Evolutionary conservation across 2,329 filamentous ascomycete genomes (phyloP).

Genomic region (Colletotrichum tanaceti): DNA sequence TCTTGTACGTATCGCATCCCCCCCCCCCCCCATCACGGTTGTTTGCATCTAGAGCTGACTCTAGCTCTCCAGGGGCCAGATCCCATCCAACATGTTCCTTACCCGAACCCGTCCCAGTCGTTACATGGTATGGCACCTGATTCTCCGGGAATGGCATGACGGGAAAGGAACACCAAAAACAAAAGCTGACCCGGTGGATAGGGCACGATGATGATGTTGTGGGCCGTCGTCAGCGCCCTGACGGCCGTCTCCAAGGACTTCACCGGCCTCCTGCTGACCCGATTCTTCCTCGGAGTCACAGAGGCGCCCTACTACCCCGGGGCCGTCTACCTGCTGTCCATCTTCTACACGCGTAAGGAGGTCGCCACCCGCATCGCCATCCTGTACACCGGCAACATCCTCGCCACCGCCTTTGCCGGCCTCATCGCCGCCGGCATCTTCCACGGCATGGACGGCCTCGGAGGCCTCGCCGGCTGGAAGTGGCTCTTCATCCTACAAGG

Average conservation of each 20-base stretch:
- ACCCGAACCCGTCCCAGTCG: conserved; percentile 39
- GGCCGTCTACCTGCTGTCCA: conserved; percentile 64
- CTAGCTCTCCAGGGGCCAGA: conserved; percentile 26
- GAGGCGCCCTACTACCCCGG: conserved; percentile 46
- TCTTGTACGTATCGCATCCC: conserved; percentile 22
- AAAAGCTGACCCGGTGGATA: not conserved
- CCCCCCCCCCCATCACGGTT: too few species aligned
- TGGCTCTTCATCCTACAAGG: conserved; percentile 58
- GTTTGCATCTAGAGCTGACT: not conserved
- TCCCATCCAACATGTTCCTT: conserved; percentile 42
- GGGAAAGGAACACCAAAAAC: too few species aligned
- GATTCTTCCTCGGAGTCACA: conserved; percentile 52
- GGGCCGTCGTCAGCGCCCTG: conserved; percentile 40
- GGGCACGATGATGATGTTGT: conserved; percentile 42
- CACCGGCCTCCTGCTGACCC: conserved; percentile 48
- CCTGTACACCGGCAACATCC: conserved; percentile 68
- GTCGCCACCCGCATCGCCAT: conserved; percentile 71
- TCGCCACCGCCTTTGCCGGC: conserved; percentile 76
- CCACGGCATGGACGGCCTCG: conserved; percentile 60
- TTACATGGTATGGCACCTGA: conserved; percentile 33
- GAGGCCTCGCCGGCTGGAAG: conserved; percentile 54
- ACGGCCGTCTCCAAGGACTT: conserved; percentile 52
- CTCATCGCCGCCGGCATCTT: conserved; percentile 73
- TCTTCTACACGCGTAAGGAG: conserved; percentile 76
- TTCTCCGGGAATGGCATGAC: too few species aligned